Base-by-base conservation (phyloP, 306 rosid species). In the Arachis stenosperma region DNA sequence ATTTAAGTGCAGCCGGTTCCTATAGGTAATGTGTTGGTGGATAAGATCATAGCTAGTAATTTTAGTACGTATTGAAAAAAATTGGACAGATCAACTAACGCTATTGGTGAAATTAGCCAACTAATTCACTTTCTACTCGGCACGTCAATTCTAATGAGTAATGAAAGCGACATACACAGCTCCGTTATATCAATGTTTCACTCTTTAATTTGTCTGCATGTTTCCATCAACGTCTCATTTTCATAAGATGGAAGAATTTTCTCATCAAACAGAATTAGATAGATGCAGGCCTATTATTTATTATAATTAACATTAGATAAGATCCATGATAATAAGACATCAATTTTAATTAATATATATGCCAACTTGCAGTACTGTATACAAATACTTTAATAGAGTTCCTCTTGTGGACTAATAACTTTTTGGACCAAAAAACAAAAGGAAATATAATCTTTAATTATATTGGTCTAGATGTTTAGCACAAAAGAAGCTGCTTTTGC, bases 31-130 rank as follows among this genome's bases (percentile, higher is more conserved):
- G 69, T 65, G 50, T 39, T 10, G 62, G 63, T 62, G 65, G 78
- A 78, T 78, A 78, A 65, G 77, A 63, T 75, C 69, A 55, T 64
- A 48, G 27, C 27, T 22, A 22, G 8, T 9, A 47, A 65, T 50
- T 52, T 52, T 48, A 41, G 27, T 40, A 17, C 17, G 17, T 17
- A 56, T 70, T 70, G 41, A 64, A 4, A 33, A 33, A 33, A 33
- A 69, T 64, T 70, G 59, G 74, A 56, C 50, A n/a, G 53, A 64
- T 64, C 46, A 80, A 13, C 77, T 29, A 57, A 72, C 63, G 33
- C n/a, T 72, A 47, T 27, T 36, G 62, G 62, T 74, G 47, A 69
- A 54, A 37, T 13, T 51, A 47, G 52, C 54, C 11, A 33, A 60
- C 71, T 67, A 15, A n/a, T 79, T 13, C 13, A 46, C 62, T 61